A percentile compares a stretch with the other conserved stretches of the same genome.
Conservation (phyloP, 2,329 filamentous ascomycete genomes). For the Keithomyces neogunnii region DNA sequence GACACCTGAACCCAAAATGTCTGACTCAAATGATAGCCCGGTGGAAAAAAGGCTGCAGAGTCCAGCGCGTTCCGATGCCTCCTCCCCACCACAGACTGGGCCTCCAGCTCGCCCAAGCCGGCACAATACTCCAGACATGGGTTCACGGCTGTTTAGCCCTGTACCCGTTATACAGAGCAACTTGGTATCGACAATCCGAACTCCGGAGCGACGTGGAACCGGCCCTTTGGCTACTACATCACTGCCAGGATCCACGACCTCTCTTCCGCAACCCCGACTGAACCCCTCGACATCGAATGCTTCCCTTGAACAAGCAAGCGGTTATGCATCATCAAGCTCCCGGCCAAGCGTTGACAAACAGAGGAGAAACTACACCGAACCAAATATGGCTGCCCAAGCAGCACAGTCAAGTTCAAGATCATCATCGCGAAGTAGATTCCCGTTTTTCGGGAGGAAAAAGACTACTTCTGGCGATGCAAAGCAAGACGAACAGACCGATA, state of each 20-base stretch:
- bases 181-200: conserved; percentile 22
- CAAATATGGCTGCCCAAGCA: conserved; percentile 25
- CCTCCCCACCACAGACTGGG: conserved; percentile 23
- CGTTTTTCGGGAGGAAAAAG: conserved; percentile 70
- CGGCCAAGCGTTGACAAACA: conserved; percentile 8
- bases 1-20: not conserved
- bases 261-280: conserved; percentile 19
- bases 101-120: conserved; percentile 57
- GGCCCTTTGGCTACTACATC: conserved; percentile 25
- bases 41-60: conserved; percentile 31
- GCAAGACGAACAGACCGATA: conserved; percentile 40
- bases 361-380: conserved; percentile 14
- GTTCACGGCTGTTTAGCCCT: conserved; percentile 43
- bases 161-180: conserved; percentile 56
- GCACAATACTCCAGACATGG: conserved; percentile 56
- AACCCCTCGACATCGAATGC: conserved; percentile 24
- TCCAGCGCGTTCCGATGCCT: conserved; percentile 16
- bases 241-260: conserved; percentile 25
- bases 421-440: conserved; percentile 58
- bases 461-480: conserved; percentile 40
- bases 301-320: conserved; percentile 10
- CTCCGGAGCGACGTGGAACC: conserved; percentile 36
- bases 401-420: conserved; percentile 47
- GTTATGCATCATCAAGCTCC: conserved; percentile 6
- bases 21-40: conserved; percentile 3